Base-by-base conservation (phyloP, 352 stramenopile genomes). In the Detonula confervacea region DNA sequence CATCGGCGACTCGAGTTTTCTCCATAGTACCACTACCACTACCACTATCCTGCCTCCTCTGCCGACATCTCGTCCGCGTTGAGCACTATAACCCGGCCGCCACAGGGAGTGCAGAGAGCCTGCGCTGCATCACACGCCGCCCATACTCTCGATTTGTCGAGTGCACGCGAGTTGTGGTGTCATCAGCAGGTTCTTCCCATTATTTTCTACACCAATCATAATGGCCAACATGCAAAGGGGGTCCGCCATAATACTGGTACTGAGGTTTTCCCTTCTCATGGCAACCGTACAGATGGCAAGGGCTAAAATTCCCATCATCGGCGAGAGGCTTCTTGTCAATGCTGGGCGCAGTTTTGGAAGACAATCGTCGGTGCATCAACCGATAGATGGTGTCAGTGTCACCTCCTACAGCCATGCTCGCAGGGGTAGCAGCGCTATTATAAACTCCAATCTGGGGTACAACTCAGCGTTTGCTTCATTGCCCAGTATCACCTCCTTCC, bases 251-350 rank as follows among this genome's bases (percentile, higher is more conserved):
- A n/a, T n/a, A n/a, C n/a, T n/a, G n/a, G n/a, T n/a, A 49, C 39
- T 18, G 39, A 49, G 39, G 11, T 18, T 49, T 18, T 49, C 39
- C 2, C 39, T 49, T 4, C 39, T 49, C 39, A 4, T 49, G 39
- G 39, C 39, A 49, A 49, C n/a, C 39, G 39, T 49, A 18, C 39
- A 49, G n/a, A 49, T 49, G 39, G 16, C 39, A 49, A 49, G 39
- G 16, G 39, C 39, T 4, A 49, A 49, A 18, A 49, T 18, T 49
- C 8, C 6, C n/a, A 49, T 49, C 1, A n/a, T 49, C 11, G 39
- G 39, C 39, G 16, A 49, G 8, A 49, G n/a, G 39, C 39, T 49
- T 18, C 9, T 49, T 12, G 16, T 4, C 16, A 14, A 49, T 49
- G 39, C 39, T 18, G 11, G 39, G 4, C 39, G 11, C 39, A 20